These are phyloP conservation scores for Talaromyces stipitatus DNA, from an alignment of 495 filamentous ascomycete species.

Conservation along the genomic window DNA sequence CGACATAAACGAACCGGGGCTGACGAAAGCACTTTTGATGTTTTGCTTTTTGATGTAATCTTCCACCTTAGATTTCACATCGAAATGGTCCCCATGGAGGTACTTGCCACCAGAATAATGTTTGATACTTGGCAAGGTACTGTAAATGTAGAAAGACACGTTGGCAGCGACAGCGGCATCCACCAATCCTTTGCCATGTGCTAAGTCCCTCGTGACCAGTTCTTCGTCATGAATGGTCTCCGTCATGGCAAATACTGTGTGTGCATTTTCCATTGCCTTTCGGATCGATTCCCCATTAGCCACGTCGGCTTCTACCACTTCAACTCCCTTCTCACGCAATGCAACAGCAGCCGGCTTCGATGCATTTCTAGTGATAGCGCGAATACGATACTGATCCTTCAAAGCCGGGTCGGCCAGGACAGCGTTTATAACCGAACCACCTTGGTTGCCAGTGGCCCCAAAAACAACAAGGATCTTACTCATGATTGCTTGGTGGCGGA, in stretches of 20 bases:
- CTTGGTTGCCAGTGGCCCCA: conserved; percentile 10
- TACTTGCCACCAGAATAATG: conserved; percentile 13
- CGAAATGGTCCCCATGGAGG: conserved; percentile 17
- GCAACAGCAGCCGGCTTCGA: conserved; percentile 25
- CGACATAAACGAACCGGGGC: conserved; percentile 11
- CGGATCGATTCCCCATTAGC: conserved; percentile 20
- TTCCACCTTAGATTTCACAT: conserved; percentile 32
- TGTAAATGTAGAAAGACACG: conserved; percentile 17
- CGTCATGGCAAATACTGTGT: conserved; percentile 28
- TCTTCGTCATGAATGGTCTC: not conserved
- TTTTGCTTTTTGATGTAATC: conserved; percentile 29
- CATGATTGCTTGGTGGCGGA: conserved; percentile 3
- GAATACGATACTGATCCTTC: conserved; percentile 28
- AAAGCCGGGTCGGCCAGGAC: conserved; percentile 18
- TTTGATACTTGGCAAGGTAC: conserved; percentile 14
- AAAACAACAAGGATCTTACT: conserved; percentile 33
- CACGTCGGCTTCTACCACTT: conserved; percentile 33
- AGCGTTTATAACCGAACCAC: conserved; percentile 19
- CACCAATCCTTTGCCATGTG: conserved; percentile 49
- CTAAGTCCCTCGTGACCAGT: conserved; percentile 2
- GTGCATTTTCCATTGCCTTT: conserved; percentile 22
- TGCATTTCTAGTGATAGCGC: conserved; percentile 23
- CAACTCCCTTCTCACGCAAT: conserved; percentile 30
- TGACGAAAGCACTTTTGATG: conserved; percentile 24
- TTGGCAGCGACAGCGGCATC: conserved; percentile 31